These are phyloP conservation scores for Xylariaceae sp. DNA, from an alignment of 2,329 filamentous ascomycete species.

Conservation along the genomic window DNA sequence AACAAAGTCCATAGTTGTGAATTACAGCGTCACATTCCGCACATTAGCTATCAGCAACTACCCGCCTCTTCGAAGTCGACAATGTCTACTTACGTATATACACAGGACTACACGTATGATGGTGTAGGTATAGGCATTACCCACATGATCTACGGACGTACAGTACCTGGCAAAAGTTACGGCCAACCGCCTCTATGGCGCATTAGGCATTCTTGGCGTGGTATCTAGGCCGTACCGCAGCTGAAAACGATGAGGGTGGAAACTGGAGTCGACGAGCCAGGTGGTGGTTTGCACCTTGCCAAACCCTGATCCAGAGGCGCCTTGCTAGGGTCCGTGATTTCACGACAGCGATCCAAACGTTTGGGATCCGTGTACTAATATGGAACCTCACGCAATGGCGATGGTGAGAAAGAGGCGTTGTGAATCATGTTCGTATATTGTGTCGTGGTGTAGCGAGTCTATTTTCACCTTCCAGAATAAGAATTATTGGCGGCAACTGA, in stretches of 20 bases:
- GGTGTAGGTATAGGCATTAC: no score
- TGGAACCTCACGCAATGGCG: conserved; percentile 4
- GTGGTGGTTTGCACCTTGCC: neutral
- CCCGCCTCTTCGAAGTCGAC: no score
- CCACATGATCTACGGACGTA: neutral
- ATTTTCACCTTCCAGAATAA: conserved; percentile 10
- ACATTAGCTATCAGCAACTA: no score
- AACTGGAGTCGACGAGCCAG: neutral
- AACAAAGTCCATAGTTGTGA: neutral
- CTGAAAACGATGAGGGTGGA: conserved; percentile 7
- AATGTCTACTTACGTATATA: no score
- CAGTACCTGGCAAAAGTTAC: neutral
- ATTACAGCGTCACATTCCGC: neutral
- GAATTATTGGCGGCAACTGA: conserved; percentile 6
- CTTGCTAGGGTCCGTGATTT: conserved; percentile 11
- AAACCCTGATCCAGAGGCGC: conserved; percentile 1
- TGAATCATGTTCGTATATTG: neutral
- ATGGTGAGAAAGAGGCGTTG: conserved; percentile 8
- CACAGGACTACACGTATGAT: no score
- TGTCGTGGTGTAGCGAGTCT: conserved; percentile 2
- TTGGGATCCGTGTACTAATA: conserved; percentile 14
- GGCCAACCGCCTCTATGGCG: neutral
- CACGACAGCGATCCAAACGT: conserved; percentile 12
- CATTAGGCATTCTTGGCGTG: neutral
- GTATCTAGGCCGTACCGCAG: neutral